Conservation (phyloP, 2,329 filamentous ascomycete genomes). For the Fusarium luffae region DNA sequence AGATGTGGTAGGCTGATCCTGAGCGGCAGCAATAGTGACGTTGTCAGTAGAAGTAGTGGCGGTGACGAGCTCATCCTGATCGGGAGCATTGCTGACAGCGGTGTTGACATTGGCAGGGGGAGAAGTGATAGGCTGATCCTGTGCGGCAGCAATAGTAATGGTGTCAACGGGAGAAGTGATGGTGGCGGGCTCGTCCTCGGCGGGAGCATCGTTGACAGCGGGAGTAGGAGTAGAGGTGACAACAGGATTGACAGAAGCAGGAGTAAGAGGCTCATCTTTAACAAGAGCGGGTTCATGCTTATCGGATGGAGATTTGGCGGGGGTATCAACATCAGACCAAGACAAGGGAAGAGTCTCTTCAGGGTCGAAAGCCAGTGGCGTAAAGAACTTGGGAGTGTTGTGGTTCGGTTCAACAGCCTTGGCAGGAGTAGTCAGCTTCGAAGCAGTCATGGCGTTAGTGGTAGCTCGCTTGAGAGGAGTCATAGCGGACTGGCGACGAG, state of each 20-base stretch:
- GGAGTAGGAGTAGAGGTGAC: background rate
- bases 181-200: background rate
- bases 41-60: background rate
- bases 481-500: conserved; percentile 10
- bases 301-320: background rate
- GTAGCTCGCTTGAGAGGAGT: conserved; percentile 8
- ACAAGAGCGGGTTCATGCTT: background rate
- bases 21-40: background rate
- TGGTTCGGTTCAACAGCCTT: background rate
- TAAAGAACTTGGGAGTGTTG: background rate
- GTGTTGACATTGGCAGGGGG: background rate
- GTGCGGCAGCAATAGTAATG: background rate
- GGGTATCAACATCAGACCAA: conserved; percentile 1
- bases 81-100: conserved; percentile 27
- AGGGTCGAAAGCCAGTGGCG: background rate
- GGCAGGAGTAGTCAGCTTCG: background rate
- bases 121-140: background rate
- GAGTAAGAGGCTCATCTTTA: conserved; percentile 12
- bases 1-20: background rate
- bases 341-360: background rate
- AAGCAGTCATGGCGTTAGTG: background rate
- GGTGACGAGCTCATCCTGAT: background rate
- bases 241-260: background rate
- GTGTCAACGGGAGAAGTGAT: background rate
- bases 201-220: conserved; percentile 28